Percentiles rank a stretch among this genome's conserved stretches.
phyloP scores from a whole-genome alignment of 2,329 filamentous ascomycete species.

The Xylariaceae sp. region DNA sequence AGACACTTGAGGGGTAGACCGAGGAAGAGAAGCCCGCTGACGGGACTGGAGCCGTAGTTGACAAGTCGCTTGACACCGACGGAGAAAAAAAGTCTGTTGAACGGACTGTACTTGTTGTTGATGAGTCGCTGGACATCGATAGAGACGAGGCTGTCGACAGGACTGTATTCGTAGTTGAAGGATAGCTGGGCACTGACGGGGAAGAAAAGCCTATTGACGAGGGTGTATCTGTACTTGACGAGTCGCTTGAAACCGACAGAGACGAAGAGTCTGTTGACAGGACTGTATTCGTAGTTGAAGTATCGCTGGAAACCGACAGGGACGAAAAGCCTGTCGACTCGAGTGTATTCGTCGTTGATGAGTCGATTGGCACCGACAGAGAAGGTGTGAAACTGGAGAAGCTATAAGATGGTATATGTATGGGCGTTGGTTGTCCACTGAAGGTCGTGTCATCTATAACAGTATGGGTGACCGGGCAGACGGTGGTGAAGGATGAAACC shows the following conservation, averaged over 20 bases:
- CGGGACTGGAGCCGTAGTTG: background rate
- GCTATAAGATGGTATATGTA: background rate
- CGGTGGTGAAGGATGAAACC: conserved; percentile 30
- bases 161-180: background rate
- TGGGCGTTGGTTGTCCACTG: conserved; percentile 14
- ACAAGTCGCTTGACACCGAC: background rate
- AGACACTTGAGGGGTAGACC: conserved; percentile 15
- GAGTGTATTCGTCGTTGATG: background rate
- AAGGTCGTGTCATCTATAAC: conserved; percentile 29
- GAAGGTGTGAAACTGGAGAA: conserved; percentile 5
- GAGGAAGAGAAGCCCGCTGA: conserved; percentile 18
- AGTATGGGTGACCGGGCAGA: conserved; percentile 31
- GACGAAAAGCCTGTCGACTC: background rate
- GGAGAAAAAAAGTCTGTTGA: background rate
- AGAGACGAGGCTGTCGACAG: background rate
- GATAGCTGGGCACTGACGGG: background rate
- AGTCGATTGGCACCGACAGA: background rate
- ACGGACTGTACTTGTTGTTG: conserved; percentile 2
- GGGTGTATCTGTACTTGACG: background rate
- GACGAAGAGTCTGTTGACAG: background rate
- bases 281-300: background rate
- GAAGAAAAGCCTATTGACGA: conserved; percentile 17
- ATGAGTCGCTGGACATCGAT: background rate
- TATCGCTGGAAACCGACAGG: background rate
- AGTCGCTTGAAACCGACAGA: background rate